These are phyloP conservation scores for Geosmithia flava DNA, from an alignment of 2,329 filamentous ascomycete species.

Conservation along the genomic window DNA sequence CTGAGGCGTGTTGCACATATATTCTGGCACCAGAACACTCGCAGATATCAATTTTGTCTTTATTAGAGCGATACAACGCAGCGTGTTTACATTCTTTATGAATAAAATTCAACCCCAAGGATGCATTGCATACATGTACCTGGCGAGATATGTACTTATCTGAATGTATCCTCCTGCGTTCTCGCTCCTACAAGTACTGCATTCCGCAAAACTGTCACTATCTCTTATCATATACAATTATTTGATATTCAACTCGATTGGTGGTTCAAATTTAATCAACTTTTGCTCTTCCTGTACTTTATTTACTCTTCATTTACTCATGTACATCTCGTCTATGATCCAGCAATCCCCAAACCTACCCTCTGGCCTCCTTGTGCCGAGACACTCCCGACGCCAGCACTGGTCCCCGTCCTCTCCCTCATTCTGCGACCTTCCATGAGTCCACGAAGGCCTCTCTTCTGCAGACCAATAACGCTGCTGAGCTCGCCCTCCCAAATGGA, in stretches of 20 bases:
- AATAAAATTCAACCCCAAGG: too few species aligned
- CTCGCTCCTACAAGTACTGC: too few species aligned
- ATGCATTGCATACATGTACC: too few species aligned
- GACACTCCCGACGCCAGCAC: conserved; percentile 11
- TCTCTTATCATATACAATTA: too few species aligned
- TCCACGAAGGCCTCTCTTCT: conserved; percentile 84
- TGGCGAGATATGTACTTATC: too few species aligned
- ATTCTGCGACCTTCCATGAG: conserved; percentile 90
- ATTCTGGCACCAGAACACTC: not conserved
- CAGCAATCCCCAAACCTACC: conserved; percentile 41
- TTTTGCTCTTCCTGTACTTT: not conserved
- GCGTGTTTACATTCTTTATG: too few species aligned
- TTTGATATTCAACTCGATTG: not conserved
- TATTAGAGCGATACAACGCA: too few species aligned
- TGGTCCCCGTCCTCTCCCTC: conserved; percentile 53
- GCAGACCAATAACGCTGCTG: conserved; percentile 84
- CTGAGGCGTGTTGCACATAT: conserved; percentile 18
- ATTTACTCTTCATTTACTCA: not conserved
- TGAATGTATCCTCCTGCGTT: too few species aligned
- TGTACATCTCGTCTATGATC: conserved; percentile 5
- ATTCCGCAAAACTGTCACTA: too few species aligned
- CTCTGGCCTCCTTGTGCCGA: conserved; percentile 14
- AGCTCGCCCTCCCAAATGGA: conserved; percentile 66
- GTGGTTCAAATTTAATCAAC: not conserved
- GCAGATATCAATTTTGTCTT: too few species aligned